These are phyloP conservation scores for Sclerotiophoma versabilis DNA, from an alignment of 2,329 filamentous ascomycete species.

Conservation along the genomic window DNA sequence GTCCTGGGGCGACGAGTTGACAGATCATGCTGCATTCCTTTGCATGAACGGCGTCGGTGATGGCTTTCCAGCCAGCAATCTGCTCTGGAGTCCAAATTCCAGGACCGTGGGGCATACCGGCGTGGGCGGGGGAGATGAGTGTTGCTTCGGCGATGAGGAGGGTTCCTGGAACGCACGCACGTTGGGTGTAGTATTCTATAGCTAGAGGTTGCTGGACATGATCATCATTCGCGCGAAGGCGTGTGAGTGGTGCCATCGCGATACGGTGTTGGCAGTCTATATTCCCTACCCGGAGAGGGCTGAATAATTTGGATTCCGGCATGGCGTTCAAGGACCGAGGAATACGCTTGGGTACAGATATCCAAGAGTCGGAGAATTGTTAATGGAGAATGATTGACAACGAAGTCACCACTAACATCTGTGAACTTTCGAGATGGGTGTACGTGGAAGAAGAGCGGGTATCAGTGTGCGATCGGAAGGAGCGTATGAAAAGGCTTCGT, in stretches of 20 bases:
- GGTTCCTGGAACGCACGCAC: slow-evolving; percentile 59
- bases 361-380: neutral
- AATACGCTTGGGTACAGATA: neutral
- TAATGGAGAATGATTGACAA: too few relatives aligned
- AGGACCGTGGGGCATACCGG: slow-evolving; percentile 60
- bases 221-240: slow-evolving; percentile 54
- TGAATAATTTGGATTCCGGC: slow-evolving; percentile 29
- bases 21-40: slow-evolving; percentile 66
- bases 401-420: too few relatives aligned
- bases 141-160: slow-evolving; percentile 66
- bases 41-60: slow-evolving; percentile 68
- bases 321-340: neutral
- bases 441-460: neutral
- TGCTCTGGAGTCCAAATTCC: slow-evolving; percentile 60
- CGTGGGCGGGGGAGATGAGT: slow-evolving; percentile 56
- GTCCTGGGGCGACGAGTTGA: slow-evolving; percentile 68
- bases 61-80: slow-evolving; percentile 63
- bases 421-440: too few relatives aligned
- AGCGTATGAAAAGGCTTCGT: neutral
- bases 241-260: slow-evolving; percentile 43
- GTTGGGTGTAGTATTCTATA: slow-evolving; percentile 61
- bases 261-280: slow-evolving; percentile 38
- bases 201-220: slow-evolving; percentile 52
- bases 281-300: slow-evolving; percentile 38
- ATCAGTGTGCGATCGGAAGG: neutral